phyloP scores from a whole-genome alignment of 2,329 filamentous ascomycete species.

The Pseudogymnoascus sp. region DNA sequence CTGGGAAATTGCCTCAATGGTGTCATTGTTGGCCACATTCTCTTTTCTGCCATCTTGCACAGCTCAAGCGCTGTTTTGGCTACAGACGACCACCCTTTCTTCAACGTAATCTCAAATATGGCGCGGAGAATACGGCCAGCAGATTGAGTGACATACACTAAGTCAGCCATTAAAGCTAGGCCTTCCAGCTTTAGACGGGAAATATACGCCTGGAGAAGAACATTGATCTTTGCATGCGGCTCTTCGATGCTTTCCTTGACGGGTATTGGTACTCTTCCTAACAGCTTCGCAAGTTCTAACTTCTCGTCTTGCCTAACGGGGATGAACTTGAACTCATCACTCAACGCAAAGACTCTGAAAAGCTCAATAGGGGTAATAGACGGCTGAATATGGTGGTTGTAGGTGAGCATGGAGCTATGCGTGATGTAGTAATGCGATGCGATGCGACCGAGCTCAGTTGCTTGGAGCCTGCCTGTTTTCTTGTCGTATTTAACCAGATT shows the following conservation, averaged over 20 bases:
- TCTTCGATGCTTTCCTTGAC: slow-evolving; percentile 98
- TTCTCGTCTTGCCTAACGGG: slow-evolving; percentile 97
- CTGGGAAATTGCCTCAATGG: slow-evolving; percentile 82
- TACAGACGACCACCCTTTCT: slow-evolving; percentile 91
- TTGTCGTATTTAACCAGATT: slow-evolving; percentile 93
- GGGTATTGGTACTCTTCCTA: slow-evolving; percentile 84
- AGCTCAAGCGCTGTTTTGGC: slow-evolving; percentile 87
- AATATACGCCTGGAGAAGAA: slow-evolving; percentile 92
- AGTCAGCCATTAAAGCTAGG: slow-evolving; percentile 91
- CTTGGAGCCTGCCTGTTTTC: slow-evolving; percentile 77
- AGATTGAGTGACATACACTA: slow-evolving; percentile 97
- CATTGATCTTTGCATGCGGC: slow-evolving; percentile 95
- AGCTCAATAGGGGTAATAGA: slow-evolving; percentile 90
- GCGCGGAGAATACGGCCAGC: slow-evolving; percentile 92
- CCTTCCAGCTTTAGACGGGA: slow-evolving; percentile 90
- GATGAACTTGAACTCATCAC: slow-evolving; percentile 98
- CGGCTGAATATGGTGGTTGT: slow-evolving; percentile 90
- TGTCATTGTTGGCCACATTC: slow-evolving; percentile 99
- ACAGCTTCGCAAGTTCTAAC: slow-evolving; percentile 83
- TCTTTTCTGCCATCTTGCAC: slow-evolving; percentile 98
- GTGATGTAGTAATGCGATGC: slow-evolving; percentile 99
- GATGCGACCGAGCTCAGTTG: slow-evolving; percentile 89
- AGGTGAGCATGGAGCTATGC: slow-evolving; percentile 91
- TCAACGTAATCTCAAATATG: slow-evolving; percentile 94
- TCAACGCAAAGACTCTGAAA: slow-evolving; percentile 92